Evolutionary conservation across 2,329 filamentous ascomycete genomes (phyloP).

Genomic region (Aspergillus sojae): DNA sequence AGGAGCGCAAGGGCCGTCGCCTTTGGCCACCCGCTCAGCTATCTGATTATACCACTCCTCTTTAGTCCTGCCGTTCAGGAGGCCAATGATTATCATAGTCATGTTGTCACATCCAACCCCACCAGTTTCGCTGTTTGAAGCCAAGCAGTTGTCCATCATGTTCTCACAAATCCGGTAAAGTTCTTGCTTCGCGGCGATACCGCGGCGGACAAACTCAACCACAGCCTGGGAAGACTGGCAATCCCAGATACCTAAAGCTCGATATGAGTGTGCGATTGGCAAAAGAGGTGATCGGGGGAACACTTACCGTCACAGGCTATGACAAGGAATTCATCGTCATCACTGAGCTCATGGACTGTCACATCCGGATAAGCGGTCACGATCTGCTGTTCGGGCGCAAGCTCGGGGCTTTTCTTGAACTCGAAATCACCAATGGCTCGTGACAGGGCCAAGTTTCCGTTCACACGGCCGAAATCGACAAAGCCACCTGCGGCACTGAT

Average conservation of each 20-base stretch:
- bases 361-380: slow-evolving; percentile 97
- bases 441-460: slow-evolving; percentile 94
- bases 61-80: slow-evolving; percentile 89
- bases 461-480: slow-evolving; percentile 97
- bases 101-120: slow-evolving; percentile 99
- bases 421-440: slow-evolving; percentile 98
- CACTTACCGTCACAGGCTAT: slow-evolving; percentile 85
- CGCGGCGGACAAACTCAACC: slow-evolving; percentile 92
- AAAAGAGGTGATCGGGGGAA: neutral
- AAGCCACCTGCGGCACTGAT: slow-evolving; percentile 96
- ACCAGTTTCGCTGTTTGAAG: slow-evolving; percentile 95
- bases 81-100: slow-evolving; percentile 91
- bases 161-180: slow-evolving; percentile 96
- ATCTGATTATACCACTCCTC: slow-evolving; percentile 99
- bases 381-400: slow-evolving; percentile 97
- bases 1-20: slow-evolving; percentile 96
- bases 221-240: slow-evolving; percentile 98
- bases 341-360: slow-evolving; percentile 82
- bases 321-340: slow-evolving; percentile 94
- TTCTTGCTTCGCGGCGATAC: slow-evolving; percentile 94
- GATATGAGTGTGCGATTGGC: slow-evolving; percentile 8
- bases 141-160: slow-evolving; percentile 99
- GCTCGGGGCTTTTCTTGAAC: slow-evolving; percentile 98
- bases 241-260: slow-evolving; percentile 87
- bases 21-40: slow-evolving; percentile 88